Percentiles rank a stretch among this genome's conserved stretches.
Evolutionary conservation across 2,329 filamentous ascomycete genomes (phyloP).

Genomic region (Cladophialophora exuberans): DNA sequence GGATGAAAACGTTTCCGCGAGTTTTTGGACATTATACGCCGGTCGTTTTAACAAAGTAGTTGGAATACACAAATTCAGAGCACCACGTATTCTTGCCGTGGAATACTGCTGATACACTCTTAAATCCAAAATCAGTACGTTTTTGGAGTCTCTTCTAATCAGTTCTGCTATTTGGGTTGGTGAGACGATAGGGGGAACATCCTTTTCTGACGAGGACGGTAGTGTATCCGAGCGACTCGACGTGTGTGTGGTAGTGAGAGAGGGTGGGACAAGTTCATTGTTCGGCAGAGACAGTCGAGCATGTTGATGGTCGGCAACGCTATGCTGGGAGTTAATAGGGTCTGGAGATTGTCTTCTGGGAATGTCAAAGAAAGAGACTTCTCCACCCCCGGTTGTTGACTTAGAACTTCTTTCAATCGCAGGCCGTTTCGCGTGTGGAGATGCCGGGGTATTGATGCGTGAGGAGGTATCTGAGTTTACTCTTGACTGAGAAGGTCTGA

Average conservation of each 20-base stretch:
- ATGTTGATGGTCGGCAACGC: conserved; percentile 48
- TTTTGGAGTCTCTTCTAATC: conserved; percentile 54
- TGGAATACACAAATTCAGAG: conserved; percentile 90
- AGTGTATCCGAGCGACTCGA: conserved; percentile 54
- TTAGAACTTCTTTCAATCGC: conserved; percentile 16
- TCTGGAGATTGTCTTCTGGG: conserved; percentile 55
- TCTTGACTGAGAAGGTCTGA: conserved; percentile 24
- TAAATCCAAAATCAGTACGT: conserved; percentile 77
- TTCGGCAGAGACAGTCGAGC: conserved; percentile 60
- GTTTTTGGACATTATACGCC: conserved; percentile 85
- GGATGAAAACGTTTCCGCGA: conserved; percentile 82
- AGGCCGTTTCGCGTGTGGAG: conserved; percentile 21
- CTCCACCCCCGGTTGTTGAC: conserved; percentile 20
- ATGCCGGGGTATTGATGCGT: conserved; percentile 10
- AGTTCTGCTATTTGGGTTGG: conserved; percentile 60
- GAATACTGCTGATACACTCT: conserved; percentile 83
- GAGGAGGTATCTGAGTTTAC: conserved; percentile 18
- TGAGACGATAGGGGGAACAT: conserved; percentile 56
- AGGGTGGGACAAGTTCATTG: conserved; percentile 49
- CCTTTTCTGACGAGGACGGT: conserved; percentile 53
- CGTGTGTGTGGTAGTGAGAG: conserved; percentile 5
- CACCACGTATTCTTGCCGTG: conserved; percentile 73
- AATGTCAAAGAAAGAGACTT: conserved; percentile 44
- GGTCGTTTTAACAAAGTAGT: conserved; percentile 89
- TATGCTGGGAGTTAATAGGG: conserved; percentile 44